Evolutionary conservation across 805 yeast genomes (phyloP), one percentile per base, ranked within the genome.

Genomic region (Saccharomycopsis capsularis): DNA sequence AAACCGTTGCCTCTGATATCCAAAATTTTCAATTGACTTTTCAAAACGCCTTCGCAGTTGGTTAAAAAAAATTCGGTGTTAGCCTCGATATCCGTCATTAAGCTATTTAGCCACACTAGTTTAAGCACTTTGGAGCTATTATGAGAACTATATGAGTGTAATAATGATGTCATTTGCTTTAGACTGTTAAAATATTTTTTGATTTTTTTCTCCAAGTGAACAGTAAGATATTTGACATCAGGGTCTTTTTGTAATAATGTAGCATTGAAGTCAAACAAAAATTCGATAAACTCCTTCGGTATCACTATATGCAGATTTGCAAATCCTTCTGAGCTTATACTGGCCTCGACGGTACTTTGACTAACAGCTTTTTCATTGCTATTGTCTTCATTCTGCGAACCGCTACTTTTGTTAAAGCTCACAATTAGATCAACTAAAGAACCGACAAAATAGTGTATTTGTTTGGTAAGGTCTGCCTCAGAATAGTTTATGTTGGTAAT

Each of bases 41-140:
- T 51, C 29, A 51, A 25, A 4, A 30, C 24, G 3, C 27, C n/a
- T 38, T 44, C 42, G 27, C 18, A 44, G 3, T 32, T 25, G 3
- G 11, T 23, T 11, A 51, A 37, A 27, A 51, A 47, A 38, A 40
- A 40, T 15, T 43, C 44, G 16, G 40, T 32, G 25, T 41, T 42
- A 4, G 22, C 15, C 32, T 44, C 24, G 3, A 47, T 3, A 27
- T 47, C 43, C 15, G 29, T 36, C n/a, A 47, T 35, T 3, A 47
- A 23, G 19, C 4, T 47, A 25, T 40, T 47, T 16, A 51, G 38
- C 47, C 48, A 46, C 4, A 51, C 39, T 34, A 51, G 35, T 42
- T 51, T 48, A 19, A 38, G 40, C 2, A 36, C 45, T 36, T 47
- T 45, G n/a, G 40, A n/a, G 6, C 45, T 36, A n/a, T 19, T 40